Conservation (phyloP, 306 rosid species). For the Erythrophleum fordii region DNA sequence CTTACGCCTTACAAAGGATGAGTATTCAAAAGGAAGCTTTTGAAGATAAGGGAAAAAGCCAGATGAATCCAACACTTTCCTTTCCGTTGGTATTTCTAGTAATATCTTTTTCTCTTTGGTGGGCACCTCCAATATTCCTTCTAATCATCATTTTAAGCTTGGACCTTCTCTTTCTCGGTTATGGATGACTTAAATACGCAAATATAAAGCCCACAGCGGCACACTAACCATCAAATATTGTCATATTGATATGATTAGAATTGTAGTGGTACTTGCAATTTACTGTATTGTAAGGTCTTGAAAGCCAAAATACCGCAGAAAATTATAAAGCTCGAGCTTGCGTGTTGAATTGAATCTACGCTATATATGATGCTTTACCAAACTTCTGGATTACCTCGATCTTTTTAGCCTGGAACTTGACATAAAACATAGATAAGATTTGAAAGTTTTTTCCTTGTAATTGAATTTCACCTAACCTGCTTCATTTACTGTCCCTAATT, state of each 20-base stretch:
- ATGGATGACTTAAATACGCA: constrained; percentile 25
- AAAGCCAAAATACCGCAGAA: neutral
- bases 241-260: constrained; percentile 47
- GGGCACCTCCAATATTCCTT: constrained; percentile 46
- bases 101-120: constrained; percentile 30
- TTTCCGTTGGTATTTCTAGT: constrained; percentile 42
- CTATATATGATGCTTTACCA: neutral
- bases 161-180: constrained; percentile 24
- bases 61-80: constrained; percentile 43
- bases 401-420: neutral
- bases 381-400: neutral
- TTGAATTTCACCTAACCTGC: neutral
- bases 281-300: neutral
- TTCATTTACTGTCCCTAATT: neutral
- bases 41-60: constrained; percentile 33
- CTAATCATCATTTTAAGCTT: constrained; percentile 45
- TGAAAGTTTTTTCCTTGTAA: neutral
- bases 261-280: constrained; percentile 37
- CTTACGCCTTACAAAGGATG: constrained; percentile 20
- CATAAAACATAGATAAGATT: neutral
- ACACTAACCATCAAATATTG: constrained; percentile 22
- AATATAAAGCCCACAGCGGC: constrained; percentile 22
- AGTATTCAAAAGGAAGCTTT: constrained; percentile 43
- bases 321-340: neutral
- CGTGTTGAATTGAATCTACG: constrained; percentile 11